These are phyloP conservation scores for Claviceps quebecensis DNA, from an alignment of 2,329 filamentous ascomycete species.

Conservation along the genomic window DNA sequence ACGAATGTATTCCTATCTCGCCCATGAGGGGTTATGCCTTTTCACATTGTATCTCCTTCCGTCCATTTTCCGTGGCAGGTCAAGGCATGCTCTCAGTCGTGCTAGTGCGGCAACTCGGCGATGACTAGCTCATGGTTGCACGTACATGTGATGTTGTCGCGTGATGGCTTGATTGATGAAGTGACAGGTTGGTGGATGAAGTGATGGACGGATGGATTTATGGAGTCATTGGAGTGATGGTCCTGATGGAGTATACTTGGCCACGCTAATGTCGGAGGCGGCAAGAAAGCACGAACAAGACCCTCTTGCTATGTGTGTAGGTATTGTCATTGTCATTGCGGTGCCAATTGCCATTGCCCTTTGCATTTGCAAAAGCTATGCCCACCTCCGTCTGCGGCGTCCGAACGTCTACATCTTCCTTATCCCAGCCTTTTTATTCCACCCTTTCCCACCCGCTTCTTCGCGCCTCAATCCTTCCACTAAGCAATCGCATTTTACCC, in stretches of 20 bases:
- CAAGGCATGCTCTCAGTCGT: neutral
- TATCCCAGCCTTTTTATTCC: neutral
- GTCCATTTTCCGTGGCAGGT: neutral
- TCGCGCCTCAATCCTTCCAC: neutral
- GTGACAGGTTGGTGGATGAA: neutral
- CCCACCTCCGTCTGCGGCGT: neutral
- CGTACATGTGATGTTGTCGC: neutral
- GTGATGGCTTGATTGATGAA: neutral
- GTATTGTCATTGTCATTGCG: neutral
- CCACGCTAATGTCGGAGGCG: neutral
- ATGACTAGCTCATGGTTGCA: neutral
- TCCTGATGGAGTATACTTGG: neutral
- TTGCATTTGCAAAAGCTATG: neutral
- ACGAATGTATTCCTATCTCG: neutral
- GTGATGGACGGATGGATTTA: neutral
- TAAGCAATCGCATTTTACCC: neutral
- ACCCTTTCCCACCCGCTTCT: neutral
- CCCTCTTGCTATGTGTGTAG: neutral
- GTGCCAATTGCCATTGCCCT: neutral
- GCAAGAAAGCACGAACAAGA: neutral
- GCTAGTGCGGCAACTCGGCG: neutral
- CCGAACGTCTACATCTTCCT: neutral
- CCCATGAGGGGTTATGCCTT: neutral
- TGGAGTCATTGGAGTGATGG: neutral
- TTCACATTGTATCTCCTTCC: neutral